A percentile compares a stretch with the other conserved stretches of the same genome.
Conservation (phyloP, 2,329 filamentous ascomycete genomes). For the Waltergamsia citrina region DNA sequence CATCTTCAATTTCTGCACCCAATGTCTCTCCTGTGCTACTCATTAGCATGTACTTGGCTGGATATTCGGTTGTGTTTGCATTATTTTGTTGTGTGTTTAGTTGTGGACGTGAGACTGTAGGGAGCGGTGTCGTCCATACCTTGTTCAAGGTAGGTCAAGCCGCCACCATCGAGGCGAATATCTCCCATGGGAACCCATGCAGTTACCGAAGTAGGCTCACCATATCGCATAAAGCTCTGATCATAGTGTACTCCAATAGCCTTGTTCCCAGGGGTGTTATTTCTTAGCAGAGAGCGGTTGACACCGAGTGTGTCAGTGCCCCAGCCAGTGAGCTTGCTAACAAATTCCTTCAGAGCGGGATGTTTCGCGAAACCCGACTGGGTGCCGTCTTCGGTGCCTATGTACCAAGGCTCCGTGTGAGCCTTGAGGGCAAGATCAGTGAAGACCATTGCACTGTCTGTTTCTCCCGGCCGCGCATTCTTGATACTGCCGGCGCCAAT, state of each 20-base stretch:
- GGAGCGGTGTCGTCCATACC: no score
- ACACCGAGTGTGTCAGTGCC: slow-evolving; percentile 30
- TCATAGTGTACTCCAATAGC: slow-evolving; percentile 53
- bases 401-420: slow-evolving; percentile 39
- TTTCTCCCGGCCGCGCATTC: slow-evolving; percentile 34
- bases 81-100: no score
- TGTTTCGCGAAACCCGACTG: slow-evolving; percentile 40
- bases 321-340: slow-evolving; percentile 44
- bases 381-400: slow-evolving; percentile 6
- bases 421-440: slow-evolving; percentile 37
- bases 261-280: slow-evolving; percentile 46
- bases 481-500: slow-evolving; percentile 39
- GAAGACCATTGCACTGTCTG: slow-evolving; percentile 12
- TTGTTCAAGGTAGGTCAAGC: slow-evolving; percentile 49
- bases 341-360: slow-evolving; percentile 35
- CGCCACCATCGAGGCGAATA: slow-evolving; percentile 42
- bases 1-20: slow-evolving; percentile 37
- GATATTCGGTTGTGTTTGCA: no score
- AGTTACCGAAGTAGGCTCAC: slow-evolving; percentile 43
- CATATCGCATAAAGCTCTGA: slow-evolving; percentile 46
- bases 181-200: slow-evolving; percentile 50
- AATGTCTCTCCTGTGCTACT: slow-evolving; percentile 18
- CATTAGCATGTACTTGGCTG: no score
- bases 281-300: slow-evolving; percentile 39
- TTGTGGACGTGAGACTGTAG: no score